phyloP scores from a whole-genome alignment of 2,329 filamentous ascomycete species.

The Orbilia ellipsospora region DNA sequence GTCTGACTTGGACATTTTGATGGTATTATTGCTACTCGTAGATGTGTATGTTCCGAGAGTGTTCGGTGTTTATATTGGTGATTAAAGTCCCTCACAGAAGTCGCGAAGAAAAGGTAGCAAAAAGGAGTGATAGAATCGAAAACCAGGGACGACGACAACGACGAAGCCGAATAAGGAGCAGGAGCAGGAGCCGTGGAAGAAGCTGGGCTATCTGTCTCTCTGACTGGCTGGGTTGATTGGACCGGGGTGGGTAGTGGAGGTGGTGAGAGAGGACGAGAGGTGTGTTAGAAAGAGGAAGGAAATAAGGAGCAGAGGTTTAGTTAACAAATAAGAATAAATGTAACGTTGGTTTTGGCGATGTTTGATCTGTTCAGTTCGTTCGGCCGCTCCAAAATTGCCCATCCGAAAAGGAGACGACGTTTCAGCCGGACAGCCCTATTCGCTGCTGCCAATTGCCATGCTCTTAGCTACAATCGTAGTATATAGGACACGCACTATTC shows the following conservation, averaged over 20 bases:
- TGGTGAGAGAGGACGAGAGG: not conserved
- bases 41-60: not conserved
- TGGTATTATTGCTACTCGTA: not conserved
- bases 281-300: constrained; percentile 17
- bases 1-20: constrained; percentile 48
- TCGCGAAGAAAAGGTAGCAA: not conserved
- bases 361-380: constrained; percentile 50
- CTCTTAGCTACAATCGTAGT: too few species aligned
- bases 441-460: too few species aligned
- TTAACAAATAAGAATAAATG: not conserved
- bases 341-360: constrained; percentile 43
- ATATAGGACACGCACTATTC: too few species aligned
- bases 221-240: too few species aligned
- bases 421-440: constrained; percentile 30
- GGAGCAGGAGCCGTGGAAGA: constrained; percentile 16
- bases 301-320: constrained; percentile 19
- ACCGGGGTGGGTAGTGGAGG: not conserved
- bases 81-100: constrained; percentile 18
- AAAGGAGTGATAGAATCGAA: constrained; percentile 43
- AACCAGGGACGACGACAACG: constrained; percentile 21
- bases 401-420: constrained; percentile 53
- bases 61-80: not conserved
- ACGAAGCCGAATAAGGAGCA: constrained; percentile 17
- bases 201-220: constrained; percentile 4
- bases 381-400: constrained; percentile 30